These are phyloP conservation scores for Rosa hybrid DNA, from an alignment of 331 rosid species.

Conservation along the genomic window DNA sequence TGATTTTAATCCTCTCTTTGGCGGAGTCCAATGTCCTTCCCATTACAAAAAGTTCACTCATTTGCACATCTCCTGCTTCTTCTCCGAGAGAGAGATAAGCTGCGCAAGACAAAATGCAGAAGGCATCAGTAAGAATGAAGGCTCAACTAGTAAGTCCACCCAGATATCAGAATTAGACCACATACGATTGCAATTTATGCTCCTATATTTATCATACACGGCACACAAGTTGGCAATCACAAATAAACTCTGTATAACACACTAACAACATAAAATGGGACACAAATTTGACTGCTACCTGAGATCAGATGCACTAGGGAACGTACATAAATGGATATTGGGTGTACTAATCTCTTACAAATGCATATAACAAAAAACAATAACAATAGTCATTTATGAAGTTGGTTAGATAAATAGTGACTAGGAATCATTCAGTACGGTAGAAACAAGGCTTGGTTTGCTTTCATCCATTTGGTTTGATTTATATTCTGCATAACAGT, in stretches of 20 bases:
- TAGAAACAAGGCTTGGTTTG: not conserved
- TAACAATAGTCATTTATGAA: not conserved
- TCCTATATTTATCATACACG: not conserved
- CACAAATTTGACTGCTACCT: not conserved
- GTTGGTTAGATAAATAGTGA: not conserved
- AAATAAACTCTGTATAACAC: not conserved
- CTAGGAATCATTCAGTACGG: not conserved
- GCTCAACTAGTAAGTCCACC: not conserved
- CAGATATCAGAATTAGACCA: not conserved
- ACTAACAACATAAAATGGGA: not conserved
- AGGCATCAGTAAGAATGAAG: slow-evolving; percentile 1
- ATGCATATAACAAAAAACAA: not conserved
- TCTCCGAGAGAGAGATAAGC: slow-evolving; percentile 80
- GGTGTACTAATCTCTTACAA: not conserved
- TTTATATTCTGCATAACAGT: not conserved
- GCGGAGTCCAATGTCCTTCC: slow-evolving; percentile 14
- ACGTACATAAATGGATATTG: not conserved
- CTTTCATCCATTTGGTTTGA: slow-evolving; percentile 1
- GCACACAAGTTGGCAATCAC: not conserved
- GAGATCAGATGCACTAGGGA: not conserved
- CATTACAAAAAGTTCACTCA: not conserved
- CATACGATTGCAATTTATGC: not conserved
- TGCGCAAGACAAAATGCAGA: slow-evolving; percentile 44
- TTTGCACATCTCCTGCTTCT: slow-evolving; percentile 45
- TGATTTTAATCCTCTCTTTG: slow-evolving; percentile 14